Percentiles rank a stretch among this genome's conserved stretches.
Conservation (phyloP, 2,329 filamentous ascomycete genomes). For the Aspergillus tanneri region DNA sequence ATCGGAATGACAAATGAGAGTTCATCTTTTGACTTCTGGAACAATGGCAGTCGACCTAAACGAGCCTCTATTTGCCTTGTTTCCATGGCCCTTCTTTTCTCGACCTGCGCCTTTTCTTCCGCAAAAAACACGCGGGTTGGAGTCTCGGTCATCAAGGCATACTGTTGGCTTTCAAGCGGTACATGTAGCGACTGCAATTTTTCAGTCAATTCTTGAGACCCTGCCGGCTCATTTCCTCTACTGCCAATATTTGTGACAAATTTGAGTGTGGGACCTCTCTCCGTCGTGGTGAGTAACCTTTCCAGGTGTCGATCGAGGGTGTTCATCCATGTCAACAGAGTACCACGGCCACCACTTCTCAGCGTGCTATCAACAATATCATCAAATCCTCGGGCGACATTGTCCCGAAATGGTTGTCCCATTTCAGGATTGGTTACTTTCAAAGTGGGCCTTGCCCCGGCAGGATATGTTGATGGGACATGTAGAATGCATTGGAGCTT, state of each 20-base stretch:
- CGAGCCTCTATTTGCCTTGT: constrained; percentile 72
- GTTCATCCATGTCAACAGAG: constrained; percentile 66
- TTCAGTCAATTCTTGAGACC: constrained; percentile 9
- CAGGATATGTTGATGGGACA: constrained; percentile 65
- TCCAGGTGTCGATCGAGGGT: constrained; percentile 72
- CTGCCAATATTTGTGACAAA: constrained; percentile 61
- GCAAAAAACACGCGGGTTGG: constrained; percentile 54
- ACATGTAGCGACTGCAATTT: constrained; percentile 12
- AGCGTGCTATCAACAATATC: constrained; percentile 57
- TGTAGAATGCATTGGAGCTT: constrained; percentile 66
- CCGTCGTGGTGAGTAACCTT: constrained; percentile 64
- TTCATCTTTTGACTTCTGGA: constrained; percentile 68
- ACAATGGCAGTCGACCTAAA: constrained; percentile 66
- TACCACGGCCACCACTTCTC: constrained; percentile 45
- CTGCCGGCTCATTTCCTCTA: constrained; percentile 12
- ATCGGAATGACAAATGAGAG: constrained; percentile 69
- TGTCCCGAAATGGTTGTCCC: constrained; percentile 69
- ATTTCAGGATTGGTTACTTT: constrained; percentile 68
- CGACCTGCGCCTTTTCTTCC: constrained; percentile 63
- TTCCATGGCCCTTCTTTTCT: constrained; percentile 63
- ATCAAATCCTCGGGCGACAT: constrained; percentile 73
- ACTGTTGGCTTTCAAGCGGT: background rate
- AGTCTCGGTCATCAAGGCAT: background rate
- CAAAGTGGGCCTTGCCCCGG: constrained; percentile 54
- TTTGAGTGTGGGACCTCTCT: constrained; percentile 71